Base-by-base conservation (phyloP, 805 yeast species). In the Priceomyces haplophilus region DNA sequence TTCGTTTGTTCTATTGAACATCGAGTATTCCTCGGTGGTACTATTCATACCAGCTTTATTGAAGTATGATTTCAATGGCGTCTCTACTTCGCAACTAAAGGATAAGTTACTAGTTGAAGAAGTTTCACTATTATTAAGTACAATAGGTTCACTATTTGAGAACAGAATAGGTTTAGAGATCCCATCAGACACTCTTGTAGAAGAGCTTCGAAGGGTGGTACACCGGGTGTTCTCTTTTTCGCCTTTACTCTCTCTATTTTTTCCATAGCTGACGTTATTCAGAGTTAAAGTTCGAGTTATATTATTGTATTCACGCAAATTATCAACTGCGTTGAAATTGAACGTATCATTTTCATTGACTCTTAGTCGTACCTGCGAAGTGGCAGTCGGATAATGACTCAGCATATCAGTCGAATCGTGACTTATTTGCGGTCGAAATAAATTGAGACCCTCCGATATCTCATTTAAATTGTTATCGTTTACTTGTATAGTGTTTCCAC, bases 401-500 rank as follows among this genome's bases (percentile, higher is more conserved):
- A 27, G 15, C n/a, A 15, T n/a, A 27, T 12, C 15, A 10, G n/a
- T n/a, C 5, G 31, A 27, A 4, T 27, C 31, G 5, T n/a, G 15
- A 6, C 5, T 12, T 27, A 12, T n/a, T 10, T 27, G 31, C 5
- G 31, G 31, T 11, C 31, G 5, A 27, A 27, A 27, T 27, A 32
- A 32, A 15, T 32, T 32, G 17, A 32, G 35, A 11, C 35, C 35
- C 4, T 32, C 35, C 10, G 35, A 32, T 7, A 32, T 7, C 15
- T 32, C 35, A 16, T 10, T 20, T 19, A 32, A 32, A 18, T 27
- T 37, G 6, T 27, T 32, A 38, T 32, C 41, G 8, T 25, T 23
- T 11, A 25, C 18, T 13, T 37, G 33, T 18, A 16, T 18, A 10
- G 19, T 25, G 17, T 46, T 23, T 17, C 35, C 41, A 18, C 43